A percentile compares a stretch with the other conserved stretches of the same genome.
These are phyloP conservation scores for Neofusicoccum sp. DNA, from an alignment of 2,329 filamentous ascomycete species.

Conservation along the genomic window DNA sequence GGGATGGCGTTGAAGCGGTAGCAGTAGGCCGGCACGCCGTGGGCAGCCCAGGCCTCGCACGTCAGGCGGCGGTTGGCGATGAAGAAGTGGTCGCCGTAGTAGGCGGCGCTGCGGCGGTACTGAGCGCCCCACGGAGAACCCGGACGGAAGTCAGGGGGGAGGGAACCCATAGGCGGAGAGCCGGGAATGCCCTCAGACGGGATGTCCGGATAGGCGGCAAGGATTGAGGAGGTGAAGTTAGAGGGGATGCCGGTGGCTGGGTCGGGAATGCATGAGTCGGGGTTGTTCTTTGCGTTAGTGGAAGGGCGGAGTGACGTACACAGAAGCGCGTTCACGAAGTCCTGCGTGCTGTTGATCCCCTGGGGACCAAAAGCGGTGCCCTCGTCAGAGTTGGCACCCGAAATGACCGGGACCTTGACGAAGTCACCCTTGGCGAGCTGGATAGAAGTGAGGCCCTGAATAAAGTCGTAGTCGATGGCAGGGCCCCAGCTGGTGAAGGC, in stretches of 20 bases:
- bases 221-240: conserved; percentile 26
- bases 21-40: conserved; percentile 54
- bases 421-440: conserved; percentile 60
- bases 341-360: conserved; percentile 55
- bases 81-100: conserved; percentile 54
- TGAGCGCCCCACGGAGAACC: conserved; percentile 32
- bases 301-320: conserved; percentile 6
- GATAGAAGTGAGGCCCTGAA: conserved; percentile 51
- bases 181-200: conserved; percentile 14
- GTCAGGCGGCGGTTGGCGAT: conserved; percentile 56
- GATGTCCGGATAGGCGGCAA: conserved; percentile 31
- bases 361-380: conserved; percentile 56
- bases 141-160: conserved; percentile 19
- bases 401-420: conserved; percentile 62
- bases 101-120: conserved; percentile 55
- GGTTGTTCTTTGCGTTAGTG: conserved; percentile 23
- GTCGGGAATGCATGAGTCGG: conserved; percentile 34
- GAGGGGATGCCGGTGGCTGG: conserved; percentile 29
- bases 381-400: conserved; percentile 66
- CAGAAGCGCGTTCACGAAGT: conserved; percentile 47
- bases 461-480: conserved; percentile 56
- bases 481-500: conserved; percentile 39
- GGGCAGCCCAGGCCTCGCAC: conserved; percentile 51
- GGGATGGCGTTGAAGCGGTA: conserved; percentile 62
- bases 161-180: conserved; percentile 6